Evolutionary conservation across 2,329 filamentous ascomycete species (phyloP).

Genomic region (Exutisphaerella laricina): DNA sequence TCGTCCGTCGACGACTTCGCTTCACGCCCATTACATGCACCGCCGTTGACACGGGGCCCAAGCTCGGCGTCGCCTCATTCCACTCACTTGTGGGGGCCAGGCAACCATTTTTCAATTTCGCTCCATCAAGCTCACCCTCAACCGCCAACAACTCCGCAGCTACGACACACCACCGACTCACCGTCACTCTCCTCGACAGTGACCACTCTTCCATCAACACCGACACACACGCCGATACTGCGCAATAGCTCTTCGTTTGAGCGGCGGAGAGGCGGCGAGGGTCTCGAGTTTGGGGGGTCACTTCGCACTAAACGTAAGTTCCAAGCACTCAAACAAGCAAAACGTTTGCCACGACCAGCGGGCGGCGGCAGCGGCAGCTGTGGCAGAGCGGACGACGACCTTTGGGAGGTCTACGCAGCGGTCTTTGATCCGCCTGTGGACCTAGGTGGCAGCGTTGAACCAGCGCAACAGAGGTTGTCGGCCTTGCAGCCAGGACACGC

Average conservation of each 20-base stretch:
- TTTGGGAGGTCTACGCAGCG: conserved; percentile 31
- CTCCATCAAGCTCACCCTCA: conserved; percentile 11
- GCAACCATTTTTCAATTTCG: conserved; percentile 12
- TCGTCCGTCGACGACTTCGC: conserved; percentile 16
- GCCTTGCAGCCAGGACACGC: not conserved
- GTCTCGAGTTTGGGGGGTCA: conserved; percentile 9
- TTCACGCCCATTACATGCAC: not conserved
- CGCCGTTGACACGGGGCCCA: conserved; percentile 5
- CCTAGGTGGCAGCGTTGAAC: not conserved
- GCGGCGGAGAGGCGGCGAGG: conserved; percentile 8
- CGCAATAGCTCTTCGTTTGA: conserved; percentile 9
- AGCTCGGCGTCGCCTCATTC: conserved; percentile 6
- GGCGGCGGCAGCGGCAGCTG: conserved; percentile 9
- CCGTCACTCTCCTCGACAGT: conserved; percentile 24
- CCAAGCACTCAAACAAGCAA: conserved; percentile 24
- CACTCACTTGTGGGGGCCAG: conserved; percentile 3
- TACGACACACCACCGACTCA: conserved; percentile 18
- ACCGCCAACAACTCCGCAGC: conserved; percentile 15
- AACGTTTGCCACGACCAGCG: conserved; percentile 26
- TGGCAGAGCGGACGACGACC: conserved; percentile 11
- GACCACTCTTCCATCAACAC: conserved; percentile 24
- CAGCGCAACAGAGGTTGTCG: not conserved
- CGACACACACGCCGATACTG: conserved; percentile 20
- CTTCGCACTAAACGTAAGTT: conserved; percentile 31
- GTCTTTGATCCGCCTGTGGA: conserved; percentile 20